Evolutionary conservation across 495 filamentous ascomycete species (phyloP).

Genomic region (Cercophora newfieldiana): DNA sequence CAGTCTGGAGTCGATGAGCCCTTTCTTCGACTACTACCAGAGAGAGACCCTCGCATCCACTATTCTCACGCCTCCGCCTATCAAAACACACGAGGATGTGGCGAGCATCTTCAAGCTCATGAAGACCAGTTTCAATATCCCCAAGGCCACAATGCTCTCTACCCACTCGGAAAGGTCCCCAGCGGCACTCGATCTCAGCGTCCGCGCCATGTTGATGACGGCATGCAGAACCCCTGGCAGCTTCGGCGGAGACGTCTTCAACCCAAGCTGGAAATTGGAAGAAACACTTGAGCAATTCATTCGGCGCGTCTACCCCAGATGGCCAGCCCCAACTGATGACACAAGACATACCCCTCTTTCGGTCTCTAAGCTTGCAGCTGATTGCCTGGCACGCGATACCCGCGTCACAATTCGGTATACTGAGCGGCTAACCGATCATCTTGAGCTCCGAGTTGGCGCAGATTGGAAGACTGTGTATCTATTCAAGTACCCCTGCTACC

Average conservation of each 20-base stretch:
- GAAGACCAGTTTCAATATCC: background rate
- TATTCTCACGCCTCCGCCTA: background rate
- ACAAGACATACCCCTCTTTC: background rate
- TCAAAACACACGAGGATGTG: background rate
- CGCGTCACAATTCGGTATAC: slow-evolving; percentile 11
- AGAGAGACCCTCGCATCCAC: background rate
- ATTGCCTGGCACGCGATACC: slow-evolving; percentile 5
- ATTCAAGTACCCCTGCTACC: slow-evolving; percentile 15
- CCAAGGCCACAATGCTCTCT: background rate
- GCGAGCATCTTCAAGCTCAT: background rate
- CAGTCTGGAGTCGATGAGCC: background rate
- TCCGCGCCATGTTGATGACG: slow-evolving; percentile 6
- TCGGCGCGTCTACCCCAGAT: slow-evolving; percentile 7
- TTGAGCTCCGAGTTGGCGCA: background rate
- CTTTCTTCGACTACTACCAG: background rate
- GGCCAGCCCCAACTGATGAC: background rate
- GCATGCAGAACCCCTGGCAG: slow-evolving; percentile 11
- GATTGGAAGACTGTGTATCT: slow-evolving; percentile 14
- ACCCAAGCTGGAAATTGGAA: slow-evolving; percentile 9
- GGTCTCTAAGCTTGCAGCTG: slow-evolving; percentile 7
- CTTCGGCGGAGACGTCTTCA: slow-evolving; percentile 12
- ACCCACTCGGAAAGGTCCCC: background rate
- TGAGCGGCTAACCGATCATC: slow-evolving; percentile 15
- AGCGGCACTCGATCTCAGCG: background rate
- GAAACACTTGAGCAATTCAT: slow-evolving; percentile 7